Percentiles rank a stretch among this genome's conserved stretches.
Conservation (phyloP, 768 basidiomycete genomes). For the Lanmaoa pseudosensibilis region DNA sequence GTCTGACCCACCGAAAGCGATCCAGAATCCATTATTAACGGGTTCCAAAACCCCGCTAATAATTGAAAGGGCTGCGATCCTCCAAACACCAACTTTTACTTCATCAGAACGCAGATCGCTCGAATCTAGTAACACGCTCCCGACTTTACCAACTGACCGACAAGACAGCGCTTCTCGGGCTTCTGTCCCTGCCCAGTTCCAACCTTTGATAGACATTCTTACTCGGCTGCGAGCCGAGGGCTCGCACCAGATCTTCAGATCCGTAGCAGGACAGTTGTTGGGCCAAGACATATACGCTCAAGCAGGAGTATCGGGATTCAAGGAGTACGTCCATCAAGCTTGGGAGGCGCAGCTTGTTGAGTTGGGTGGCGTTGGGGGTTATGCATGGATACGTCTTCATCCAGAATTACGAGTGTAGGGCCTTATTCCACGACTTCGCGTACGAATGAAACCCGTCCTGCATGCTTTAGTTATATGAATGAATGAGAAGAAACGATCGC, state of each 20-base stretch:
- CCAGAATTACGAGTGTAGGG: conserved; percentile 21
- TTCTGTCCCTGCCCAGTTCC: conserved; percentile 20
- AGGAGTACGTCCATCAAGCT: conserved; percentile 42
- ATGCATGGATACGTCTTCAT: conserved; percentile 38
- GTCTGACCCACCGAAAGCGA: conserved; percentile 7
- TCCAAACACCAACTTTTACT: background rate
- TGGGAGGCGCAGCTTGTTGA: conserved; percentile 39
- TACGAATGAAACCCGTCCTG: conserved; percentile 7
- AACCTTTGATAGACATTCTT: conserved; percentile 36
- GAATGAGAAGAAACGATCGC: conserved; percentile 8
- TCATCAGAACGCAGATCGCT: background rate
- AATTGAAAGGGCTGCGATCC: background rate
- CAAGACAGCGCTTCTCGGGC: background rate
- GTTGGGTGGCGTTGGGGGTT: conserved; percentile 39
- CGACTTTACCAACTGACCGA: background rate
- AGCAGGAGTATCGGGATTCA: conserved; percentile 43
- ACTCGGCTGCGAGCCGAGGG: conserved; percentile 35
- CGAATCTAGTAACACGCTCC: background rate
- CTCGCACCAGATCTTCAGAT: conserved; percentile 35
- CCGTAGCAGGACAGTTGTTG: conserved; percentile 37
- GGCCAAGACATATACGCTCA: conserved; percentile 35
- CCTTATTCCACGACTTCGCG: background rate
- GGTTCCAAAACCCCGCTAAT: conserved; percentile 6
- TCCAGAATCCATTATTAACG: conserved; percentile 8
- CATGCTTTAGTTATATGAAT: conserved; percentile 19